Evolutionary conservation across 208 protist species (phyloP).

Genomic region (Trypanosomatidae sp.): DNA sequence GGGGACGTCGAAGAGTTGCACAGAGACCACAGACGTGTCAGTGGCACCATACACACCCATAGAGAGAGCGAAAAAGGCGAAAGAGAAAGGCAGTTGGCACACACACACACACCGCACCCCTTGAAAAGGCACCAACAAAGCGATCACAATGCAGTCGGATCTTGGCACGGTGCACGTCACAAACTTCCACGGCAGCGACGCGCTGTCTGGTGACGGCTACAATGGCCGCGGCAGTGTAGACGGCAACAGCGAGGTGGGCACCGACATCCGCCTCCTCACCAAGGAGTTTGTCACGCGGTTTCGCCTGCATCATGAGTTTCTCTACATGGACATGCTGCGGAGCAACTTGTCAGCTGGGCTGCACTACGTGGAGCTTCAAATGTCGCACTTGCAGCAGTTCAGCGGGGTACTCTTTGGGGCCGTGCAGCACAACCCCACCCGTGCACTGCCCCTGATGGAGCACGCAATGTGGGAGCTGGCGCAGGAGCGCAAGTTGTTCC

Average conservation of each 20-base stretch:
- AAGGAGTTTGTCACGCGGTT: conserved; percentile 82
- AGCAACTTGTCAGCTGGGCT: conserved; percentile 77
- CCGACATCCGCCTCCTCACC: conserved; percentile 69
- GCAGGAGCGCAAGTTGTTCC: conserved; percentile 66
- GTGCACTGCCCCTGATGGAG: conserved; percentile 83
- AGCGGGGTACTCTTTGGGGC: conserved; percentile 67
- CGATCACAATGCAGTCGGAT: conserved; percentile 65
- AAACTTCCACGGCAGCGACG: conserved; percentile 69
- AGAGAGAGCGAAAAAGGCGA: conserved; percentile 2
- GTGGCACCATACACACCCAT: conserved; percentile 18
- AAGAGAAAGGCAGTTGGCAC: not conserved
- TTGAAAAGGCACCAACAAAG: not conserved
- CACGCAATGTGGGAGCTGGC: conserved; percentile 83
- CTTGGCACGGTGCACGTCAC: conserved; percentile 77
- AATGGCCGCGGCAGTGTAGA: conserved; percentile 9
- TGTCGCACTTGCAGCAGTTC: conserved; percentile 87
- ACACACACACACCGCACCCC: not conserved
- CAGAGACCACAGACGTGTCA: not conserved
- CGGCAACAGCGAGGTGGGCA: conserved; percentile 21
- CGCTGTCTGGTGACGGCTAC: conserved; percentile 22
- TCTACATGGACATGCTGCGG: conserved; percentile 89
- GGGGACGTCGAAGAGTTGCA: not conserved
- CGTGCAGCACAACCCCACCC: conserved; percentile 68
- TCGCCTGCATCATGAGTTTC: conserved; percentile 71
- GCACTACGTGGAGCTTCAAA: conserved; percentile 88